Evolutionary conservation across 2,329 filamentous ascomycete genomes (phyloP), one percentile per base, ranked within the genome.

Genomic region (Trichoderma pleuroti): DNA sequence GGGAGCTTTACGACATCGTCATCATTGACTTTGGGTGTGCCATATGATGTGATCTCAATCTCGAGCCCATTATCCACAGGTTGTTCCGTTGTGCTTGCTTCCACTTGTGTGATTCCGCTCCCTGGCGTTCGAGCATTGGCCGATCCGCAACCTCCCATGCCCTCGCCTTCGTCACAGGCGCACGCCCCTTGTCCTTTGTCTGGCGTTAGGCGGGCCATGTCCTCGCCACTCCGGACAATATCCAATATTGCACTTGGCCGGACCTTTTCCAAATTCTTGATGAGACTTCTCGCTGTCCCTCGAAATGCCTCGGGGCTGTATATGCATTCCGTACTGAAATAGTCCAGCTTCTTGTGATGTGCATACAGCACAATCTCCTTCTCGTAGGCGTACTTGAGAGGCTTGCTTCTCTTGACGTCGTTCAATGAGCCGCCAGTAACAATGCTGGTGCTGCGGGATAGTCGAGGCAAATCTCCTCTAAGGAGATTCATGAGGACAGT

Each of bases 321-420:
- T 72, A 99, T 94, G 84, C 96, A 99, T 82, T 99, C 96, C 0
- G 96, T 99, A 77, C 91, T 97, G 82, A 99, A 99, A 82, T 99
- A 99, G 79, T 98, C 94, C 73, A 99, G 86, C 80, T 94, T 94
- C 82, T 96, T 97, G 84, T 99, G 94, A 78, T 98, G 93, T 6
- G 96, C 96, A 79, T 99, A 99, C 7, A 99, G 86, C 21, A 99
- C 96, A 75, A 99, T 99, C 79, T 99, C 96, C 83, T 99, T 99
- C 80, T 99, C 96, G 78, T 98, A 99, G 1, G 95, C 94, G 80
- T 98, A 99, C 81, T 99, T 98, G 59, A 99, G 86, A 16, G 96
- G 96, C 82, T 99, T 99, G 82, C 93, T 97, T 74, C 96, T 88
- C 84, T 97, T 97, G 74, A 98, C 95, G 72, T 97, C 93, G 71